Evolutionary conservation across 495 filamentous ascomycete genomes (phyloP).

Genomic region (Penicillium parvum): DNA sequence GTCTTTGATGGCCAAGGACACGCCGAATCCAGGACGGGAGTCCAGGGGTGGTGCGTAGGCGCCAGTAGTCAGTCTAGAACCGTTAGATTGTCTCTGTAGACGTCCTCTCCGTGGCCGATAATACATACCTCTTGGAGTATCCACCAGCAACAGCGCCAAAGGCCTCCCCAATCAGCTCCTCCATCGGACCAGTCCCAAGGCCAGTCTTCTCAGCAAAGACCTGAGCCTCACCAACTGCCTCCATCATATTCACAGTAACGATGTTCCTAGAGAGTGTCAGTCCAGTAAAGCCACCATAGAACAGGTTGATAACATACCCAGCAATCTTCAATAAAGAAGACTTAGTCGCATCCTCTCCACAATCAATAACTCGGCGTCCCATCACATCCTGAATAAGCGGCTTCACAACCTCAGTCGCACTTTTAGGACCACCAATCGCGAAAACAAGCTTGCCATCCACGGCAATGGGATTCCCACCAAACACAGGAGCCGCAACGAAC

Average conservation of each 20-base stretch:
- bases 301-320: conserved; percentile 22
- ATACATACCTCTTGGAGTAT: conserved; percentile 43
- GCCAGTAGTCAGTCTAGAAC: conserved; percentile 37
- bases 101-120: background rate
- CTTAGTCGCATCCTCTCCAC: conserved; percentile 44
- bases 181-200: conserved; percentile 46
- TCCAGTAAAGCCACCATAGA: background rate
- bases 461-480: conserved; percentile 44
- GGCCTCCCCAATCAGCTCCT: conserved; percentile 47
- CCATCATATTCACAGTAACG: conserved; percentile 46
- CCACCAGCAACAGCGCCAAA: conserved; percentile 48
- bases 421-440: conserved; percentile 38
- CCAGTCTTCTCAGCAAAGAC: conserved; percentile 53
- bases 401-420: conserved; percentile 32
- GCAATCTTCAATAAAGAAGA: conserved; percentile 46
- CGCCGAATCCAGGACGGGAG: conserved; percentile 42
- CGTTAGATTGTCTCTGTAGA: background rate
- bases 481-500: conserved; percentile 43
- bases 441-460: conserved; percentile 45
- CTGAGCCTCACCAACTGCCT: conserved; percentile 50
- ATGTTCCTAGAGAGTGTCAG: conserved; percentile 32
- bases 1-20: conserved; percentile 45
- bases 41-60: conserved; percentile 42
- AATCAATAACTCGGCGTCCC: conserved; percentile 44
- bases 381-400: conserved; percentile 45